Evolutionary conservation across 1,284 basidiomycete genomes (phyloP).

Genomic region (Xerocomus minutiporus): DNA sequence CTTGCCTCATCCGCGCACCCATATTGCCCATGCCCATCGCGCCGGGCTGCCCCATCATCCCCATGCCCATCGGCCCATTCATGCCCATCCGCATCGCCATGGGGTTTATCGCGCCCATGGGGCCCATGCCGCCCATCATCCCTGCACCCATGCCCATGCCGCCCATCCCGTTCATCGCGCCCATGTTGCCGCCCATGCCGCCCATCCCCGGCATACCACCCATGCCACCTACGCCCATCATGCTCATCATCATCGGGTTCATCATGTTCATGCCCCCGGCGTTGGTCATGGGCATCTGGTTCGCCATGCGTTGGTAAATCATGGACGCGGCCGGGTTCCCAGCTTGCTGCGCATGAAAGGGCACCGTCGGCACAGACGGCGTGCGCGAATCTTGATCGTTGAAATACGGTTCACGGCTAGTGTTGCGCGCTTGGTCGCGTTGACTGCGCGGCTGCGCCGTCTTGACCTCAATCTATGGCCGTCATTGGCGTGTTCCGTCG

Average conservation of each 20-base stretch:
- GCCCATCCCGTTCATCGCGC: slow-evolving; percentile 27
- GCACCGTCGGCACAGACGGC: slow-evolving; percentile 26
- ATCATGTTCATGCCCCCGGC: slow-evolving; percentile 32
- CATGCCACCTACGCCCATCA: slow-evolving; percentile 34
- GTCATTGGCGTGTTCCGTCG: not conserved
- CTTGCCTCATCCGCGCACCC: slow-evolving; percentile 30
- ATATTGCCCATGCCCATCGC: slow-evolving; percentile 33
- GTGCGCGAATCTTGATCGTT: slow-evolving; percentile 33
- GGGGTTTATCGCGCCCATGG: slow-evolving; percentile 33
- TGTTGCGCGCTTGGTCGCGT: slow-evolving; percentile 47
- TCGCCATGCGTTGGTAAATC: slow-evolving; percentile 56
- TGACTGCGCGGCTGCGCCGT: slow-evolving; percentile 74
- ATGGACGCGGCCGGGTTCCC: slow-evolving; percentile 49
- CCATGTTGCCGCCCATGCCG: slow-evolving; percentile 23
- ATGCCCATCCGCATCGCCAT: slow-evolving; percentile 37
- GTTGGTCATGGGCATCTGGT: slow-evolving; percentile 44
- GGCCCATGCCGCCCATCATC: slow-evolving; percentile 32
- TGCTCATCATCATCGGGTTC: slow-evolving; percentile 38
- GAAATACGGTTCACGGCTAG: slow-evolving; percentile 31
- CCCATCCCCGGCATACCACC: slow-evolving; percentile 22
- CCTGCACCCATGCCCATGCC: slow-evolving; percentile 36
- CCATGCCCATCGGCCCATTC: slow-evolving; percentile 33
- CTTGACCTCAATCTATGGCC: slow-evolving; percentile 78
- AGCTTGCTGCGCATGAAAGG: slow-evolving; percentile 33
- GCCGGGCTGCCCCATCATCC: slow-evolving; percentile 28